phyloP scores from a whole-genome alignment of 805 yeast genomes.

The Kluyveromyces dobzhanskii region DNA sequence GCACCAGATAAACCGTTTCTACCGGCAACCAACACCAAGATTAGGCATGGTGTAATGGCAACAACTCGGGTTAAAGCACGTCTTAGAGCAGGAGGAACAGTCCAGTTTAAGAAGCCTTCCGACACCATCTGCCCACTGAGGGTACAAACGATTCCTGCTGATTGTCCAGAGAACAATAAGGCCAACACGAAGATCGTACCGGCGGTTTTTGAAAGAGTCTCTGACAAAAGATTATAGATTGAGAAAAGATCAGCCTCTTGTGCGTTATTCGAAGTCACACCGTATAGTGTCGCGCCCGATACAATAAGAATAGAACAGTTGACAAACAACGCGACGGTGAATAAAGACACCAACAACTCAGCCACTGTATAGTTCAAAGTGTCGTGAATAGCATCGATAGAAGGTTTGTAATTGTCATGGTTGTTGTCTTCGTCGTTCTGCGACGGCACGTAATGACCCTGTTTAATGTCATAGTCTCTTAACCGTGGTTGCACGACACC shows the following conservation, averaged over 20 bases:
- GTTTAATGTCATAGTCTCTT: slow-evolving; percentile 63
- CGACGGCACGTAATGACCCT: slow-evolving; percentile 48
- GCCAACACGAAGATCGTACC: slow-evolving; percentile 85
- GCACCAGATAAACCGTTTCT: slow-evolving; percentile 72
- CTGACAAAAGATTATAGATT: slow-evolving; percentile 58
- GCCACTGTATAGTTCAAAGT: slow-evolving; percentile 76
- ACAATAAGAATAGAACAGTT: slow-evolving; percentile 84
- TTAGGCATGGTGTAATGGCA: slow-evolving; percentile 80
- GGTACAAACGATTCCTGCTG: slow-evolving; percentile 94
- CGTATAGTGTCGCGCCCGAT: slow-evolving; percentile 77
- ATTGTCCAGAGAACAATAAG: slow-evolving; percentile 75
- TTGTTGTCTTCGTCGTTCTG: slow-evolving; percentile 29
- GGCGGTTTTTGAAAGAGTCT: slow-evolving; percentile 60
- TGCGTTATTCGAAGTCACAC: slow-evolving; percentile 48
- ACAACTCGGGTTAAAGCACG: slow-evolving; percentile 74
- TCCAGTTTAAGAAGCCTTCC: slow-evolving; percentile 82
- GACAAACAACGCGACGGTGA: slow-evolving; percentile 86
- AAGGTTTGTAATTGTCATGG: slow-evolving; percentile 57
- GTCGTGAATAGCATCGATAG: slow-evolving; percentile 71
- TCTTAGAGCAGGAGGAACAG: slow-evolving; percentile 71
- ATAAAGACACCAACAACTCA: slow-evolving; percentile 72
- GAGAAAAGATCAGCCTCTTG: slow-evolving; percentile 75
- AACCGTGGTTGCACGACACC: slow-evolving; percentile 83
- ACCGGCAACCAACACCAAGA: slow-evolving; percentile 68
- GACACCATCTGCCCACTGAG: slow-evolving; percentile 91